Percentiles rank a stretch among this genome's conserved stretches.
Evolutionary conservation across 495 filamentous ascomycete species (phyloP).

Genomic region (Gamarada debralockiae): DNA sequence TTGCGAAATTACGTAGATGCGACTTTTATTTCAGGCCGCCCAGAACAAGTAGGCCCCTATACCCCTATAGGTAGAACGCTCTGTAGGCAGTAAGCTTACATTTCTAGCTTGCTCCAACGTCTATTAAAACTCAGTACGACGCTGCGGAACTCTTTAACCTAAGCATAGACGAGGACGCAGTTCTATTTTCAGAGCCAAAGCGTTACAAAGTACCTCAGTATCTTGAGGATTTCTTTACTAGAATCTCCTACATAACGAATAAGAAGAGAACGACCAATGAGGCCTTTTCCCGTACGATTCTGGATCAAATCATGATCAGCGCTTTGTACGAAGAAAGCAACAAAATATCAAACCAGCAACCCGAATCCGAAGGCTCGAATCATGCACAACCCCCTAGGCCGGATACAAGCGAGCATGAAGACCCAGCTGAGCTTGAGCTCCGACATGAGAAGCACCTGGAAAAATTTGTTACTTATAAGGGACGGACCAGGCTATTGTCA

Average conservation of each 20-base stretch:
- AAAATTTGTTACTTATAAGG: conserved; percentile 7
- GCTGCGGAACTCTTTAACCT: no score
- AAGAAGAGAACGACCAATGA: background rate
- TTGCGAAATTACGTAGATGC: background rate
- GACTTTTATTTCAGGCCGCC: background rate
- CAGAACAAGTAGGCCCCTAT: background rate
- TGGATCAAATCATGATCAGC: background rate
- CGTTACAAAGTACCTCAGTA: conserved; percentile 6
- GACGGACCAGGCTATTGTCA: conserved; percentile 9
- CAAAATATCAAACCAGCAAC: background rate
- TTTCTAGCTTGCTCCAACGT: conserved; percentile 6
- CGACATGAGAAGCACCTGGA: conserved; percentile 2
- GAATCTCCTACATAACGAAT: background rate
- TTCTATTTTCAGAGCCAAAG: no score
- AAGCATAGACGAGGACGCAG: no score
- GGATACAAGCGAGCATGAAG: background rate
- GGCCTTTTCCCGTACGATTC: background rate
- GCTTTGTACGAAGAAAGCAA: background rate
- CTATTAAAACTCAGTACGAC: no score
- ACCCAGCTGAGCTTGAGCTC: conserved; percentile 5
- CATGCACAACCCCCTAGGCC: background rate
- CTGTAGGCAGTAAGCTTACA: conserved; percentile 2
- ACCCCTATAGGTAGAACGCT: background rate
- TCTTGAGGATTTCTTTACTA: background rate
- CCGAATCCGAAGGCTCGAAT: background rate